A percentile compares a stretch with the other conserved stretches of the same genome.
phyloP scores from a whole-genome alignment of 2,329 filamentous ascomycete genomes.

The Ophiocordyceps camponoti-rufipedis region DNA sequence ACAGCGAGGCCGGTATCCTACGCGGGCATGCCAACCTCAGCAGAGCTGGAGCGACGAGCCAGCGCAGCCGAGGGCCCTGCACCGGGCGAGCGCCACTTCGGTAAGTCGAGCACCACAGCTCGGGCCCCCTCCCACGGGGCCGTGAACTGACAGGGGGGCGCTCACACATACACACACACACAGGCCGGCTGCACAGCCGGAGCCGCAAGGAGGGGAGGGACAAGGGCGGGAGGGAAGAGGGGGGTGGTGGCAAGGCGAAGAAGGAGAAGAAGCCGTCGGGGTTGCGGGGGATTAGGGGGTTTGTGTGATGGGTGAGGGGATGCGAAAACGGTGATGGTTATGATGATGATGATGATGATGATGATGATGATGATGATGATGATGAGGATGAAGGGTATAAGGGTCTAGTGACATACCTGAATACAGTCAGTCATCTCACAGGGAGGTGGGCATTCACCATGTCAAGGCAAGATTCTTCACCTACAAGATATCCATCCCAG shows the following conservation, averaged over 20 bases:
- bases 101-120: slow-evolving; percentile 18
- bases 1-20: slow-evolving; percentile 22
- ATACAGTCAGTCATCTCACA: too few relatives aligned
- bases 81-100: slow-evolving; percentile 20
- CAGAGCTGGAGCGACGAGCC: slow-evolving; percentile 2
- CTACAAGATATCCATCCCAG: too few relatives aligned
- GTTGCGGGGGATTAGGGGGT: slow-evolving; percentile 22
- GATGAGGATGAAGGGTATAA: too few relatives aligned
- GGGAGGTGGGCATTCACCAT: too few relatives aligned
- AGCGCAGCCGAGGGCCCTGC: slow-evolving; percentile 15
- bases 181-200: slow-evolving; percentile 29
- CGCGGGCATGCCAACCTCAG: slow-evolving; percentile 10
- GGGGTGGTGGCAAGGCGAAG: slow-evolving; percentile 12
- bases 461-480: too few relatives aligned
- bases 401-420: too few relatives aligned
- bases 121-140: not conserved
- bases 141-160: too few relatives aligned
- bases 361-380: not conserved
- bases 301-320: slow-evolving; percentile 8
- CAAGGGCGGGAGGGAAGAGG: slow-evolving; percentile 22
- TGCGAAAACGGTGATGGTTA: not conserved
- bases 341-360: not conserved
- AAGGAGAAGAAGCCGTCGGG: slow-evolving; percentile 19
- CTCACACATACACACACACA: too few relatives aligned
- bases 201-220: slow-evolving; percentile 30